Percentiles rank a stretch among this genome's conserved stretches.
Conservation (phyloP, 2,329 filamentous ascomycete species). For the Lasiodiplodia sp. region DNA sequence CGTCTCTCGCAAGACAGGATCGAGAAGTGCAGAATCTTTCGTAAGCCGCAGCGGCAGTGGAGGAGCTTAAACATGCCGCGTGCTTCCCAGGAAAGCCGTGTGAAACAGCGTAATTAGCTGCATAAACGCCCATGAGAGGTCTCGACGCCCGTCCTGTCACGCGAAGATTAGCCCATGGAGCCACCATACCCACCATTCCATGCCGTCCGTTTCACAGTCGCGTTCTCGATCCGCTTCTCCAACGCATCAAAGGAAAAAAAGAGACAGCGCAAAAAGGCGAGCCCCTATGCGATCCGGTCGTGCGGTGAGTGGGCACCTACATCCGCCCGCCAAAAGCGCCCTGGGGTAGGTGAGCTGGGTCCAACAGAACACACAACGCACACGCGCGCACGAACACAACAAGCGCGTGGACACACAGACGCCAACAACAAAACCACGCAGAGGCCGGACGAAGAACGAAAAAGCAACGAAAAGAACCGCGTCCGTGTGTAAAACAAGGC, state of each 20-base stretch:
- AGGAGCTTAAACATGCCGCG: background rate
- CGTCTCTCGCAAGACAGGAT: background rate
- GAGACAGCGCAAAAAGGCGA: background rate
- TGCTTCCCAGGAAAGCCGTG: background rate
- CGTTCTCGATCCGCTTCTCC: background rate
- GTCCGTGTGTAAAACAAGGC: background rate
- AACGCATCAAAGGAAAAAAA: background rate
- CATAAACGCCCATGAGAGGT: background rate
- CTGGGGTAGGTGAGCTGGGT: background rate
- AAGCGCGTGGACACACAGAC: background rate
- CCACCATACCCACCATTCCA: background rate
- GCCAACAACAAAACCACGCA: background rate
- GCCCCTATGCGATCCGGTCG: background rate
- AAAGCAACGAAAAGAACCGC: background rate
- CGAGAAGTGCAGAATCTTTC: background rate
- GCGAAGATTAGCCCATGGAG: background rate
- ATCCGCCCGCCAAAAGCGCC: background rate
- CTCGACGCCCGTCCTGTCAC: background rate
- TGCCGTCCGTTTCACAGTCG: too few species aligned
- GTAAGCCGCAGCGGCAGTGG: background rate
- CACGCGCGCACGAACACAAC: background rate
- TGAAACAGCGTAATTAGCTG: background rate
- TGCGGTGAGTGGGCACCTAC: background rate
- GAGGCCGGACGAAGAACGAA: background rate
- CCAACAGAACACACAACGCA: background rate